Conservation (phyloP, 805 yeast genomes). For the Candida tibetensis region DNA sequence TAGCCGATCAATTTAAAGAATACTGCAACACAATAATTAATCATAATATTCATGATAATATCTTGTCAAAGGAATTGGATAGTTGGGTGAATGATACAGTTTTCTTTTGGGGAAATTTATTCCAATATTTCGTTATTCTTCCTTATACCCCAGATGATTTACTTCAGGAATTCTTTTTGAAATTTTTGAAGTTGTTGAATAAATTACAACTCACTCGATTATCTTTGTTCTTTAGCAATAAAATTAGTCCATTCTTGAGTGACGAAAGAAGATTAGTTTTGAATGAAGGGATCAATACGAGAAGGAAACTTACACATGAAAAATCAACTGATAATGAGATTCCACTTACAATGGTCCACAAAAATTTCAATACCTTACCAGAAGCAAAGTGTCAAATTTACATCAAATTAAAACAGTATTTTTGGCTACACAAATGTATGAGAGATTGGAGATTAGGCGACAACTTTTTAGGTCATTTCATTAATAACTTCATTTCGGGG, state of each 20-base stretch:
- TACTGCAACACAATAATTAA: slow-evolving; percentile 8
- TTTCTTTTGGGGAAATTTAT: slow-evolving; percentile 1
- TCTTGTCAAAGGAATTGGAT: not conserved
- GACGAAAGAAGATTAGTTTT: slow-evolving; percentile 4
- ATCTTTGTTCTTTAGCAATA: slow-evolving; percentile 13
- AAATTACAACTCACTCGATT: slow-evolving; percentile 11
- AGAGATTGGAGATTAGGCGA: slow-evolving; percentile 21
- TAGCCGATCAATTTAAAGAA: slow-evolving; percentile 11
- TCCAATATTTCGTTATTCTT: not conserved
- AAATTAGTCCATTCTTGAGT: slow-evolving; percentile 7
- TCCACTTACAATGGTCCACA: not conserved
- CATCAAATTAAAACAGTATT: slow-evolving; percentile 18
- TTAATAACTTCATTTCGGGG: slow-evolving; percentile 8
- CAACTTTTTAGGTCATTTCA: slow-evolving; percentile 11
- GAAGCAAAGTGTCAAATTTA: not conserved
- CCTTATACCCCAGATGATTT: not conserved
- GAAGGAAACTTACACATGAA: not conserved
- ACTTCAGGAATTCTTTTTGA: slow-evolving; percentile 1
- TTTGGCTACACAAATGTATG: slow-evolving; percentile 28
- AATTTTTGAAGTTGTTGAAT: slow-evolving; percentile 5
- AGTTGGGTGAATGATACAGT: not conserved
- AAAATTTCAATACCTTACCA: not conserved
- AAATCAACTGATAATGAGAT: not conserved
- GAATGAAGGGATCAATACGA: not conserved
- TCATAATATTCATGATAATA: not conserved